phyloP scores from a whole-genome alignment of 306 rosid genomes.

The Carpinus fangiana region DNA sequence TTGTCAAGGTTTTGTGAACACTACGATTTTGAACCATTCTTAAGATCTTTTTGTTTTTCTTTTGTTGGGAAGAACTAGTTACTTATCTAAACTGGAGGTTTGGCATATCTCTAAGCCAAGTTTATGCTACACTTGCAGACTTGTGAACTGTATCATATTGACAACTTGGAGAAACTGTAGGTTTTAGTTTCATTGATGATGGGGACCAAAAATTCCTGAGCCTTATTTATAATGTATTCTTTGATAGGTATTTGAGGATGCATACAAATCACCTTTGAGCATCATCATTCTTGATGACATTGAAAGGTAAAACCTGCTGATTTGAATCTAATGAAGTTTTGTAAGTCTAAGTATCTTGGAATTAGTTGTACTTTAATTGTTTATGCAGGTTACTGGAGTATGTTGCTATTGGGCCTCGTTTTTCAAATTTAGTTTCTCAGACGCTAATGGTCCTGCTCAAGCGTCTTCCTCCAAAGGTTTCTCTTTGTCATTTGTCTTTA shows the following conservation, averaged over 20 bases:
- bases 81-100: constrained; percentile 27
- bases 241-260: constrained; percentile 91
- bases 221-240: constrained; percentile 16
- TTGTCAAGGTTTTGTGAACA: constrained; percentile 77
- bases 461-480: constrained; percentile 94
- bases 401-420: constrained; percentile 90
- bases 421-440: constrained; percentile 85
- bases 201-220: constrained; percentile 19
- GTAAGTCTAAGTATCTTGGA: not conserved
- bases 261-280: constrained; percentile 95
- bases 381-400: constrained; percentile 79
- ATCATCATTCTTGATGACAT: constrained; percentile 93
- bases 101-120: constrained; percentile 11
- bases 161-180: not conserved
- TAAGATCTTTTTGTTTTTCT: constrained; percentile 8
- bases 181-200: constrained; percentile 21
- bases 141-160: constrained; percentile 1
- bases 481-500: constrained; percentile 15
- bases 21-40: constrained; percentile 24
- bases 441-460: constrained; percentile 83
- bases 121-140: constrained; percentile 19
- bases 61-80: constrained; percentile 6
- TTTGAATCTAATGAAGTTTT: not conserved
- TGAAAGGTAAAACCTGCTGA: constrained; percentile 62
- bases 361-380: constrained; percentile 12